phyloP scores from a whole-genome alignment of 306 rosid genomes.

The Abrus pulchellus region DNA sequence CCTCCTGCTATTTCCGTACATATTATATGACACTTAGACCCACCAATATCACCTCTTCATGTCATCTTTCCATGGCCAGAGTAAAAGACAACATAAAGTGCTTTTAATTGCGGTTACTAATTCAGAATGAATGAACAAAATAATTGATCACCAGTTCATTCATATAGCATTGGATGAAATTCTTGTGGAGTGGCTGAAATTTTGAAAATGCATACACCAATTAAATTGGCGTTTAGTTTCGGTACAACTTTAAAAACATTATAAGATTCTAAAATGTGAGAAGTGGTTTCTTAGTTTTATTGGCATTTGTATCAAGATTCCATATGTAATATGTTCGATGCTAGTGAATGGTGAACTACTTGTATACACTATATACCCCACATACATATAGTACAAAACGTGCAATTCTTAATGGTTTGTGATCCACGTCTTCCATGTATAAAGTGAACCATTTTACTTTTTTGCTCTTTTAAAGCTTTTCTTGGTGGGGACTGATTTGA shows the following conservation, averaged over 20 bases:
- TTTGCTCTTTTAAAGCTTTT: constrained; percentile 21
- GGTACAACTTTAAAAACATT: not conserved
- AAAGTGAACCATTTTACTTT: constrained; percentile 36
- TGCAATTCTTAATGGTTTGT: constrained; percentile 14
- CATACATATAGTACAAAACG: not conserved
- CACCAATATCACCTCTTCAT: constrained; percentile 34
- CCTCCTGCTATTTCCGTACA: constrained; percentile 16
- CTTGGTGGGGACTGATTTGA: constrained; percentile 44
- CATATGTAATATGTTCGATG: not conserved
- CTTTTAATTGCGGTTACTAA: not conserved
- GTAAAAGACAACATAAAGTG: not conserved
- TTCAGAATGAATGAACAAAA: not conserved
- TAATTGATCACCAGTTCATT: not conserved
- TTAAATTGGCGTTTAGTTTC: not conserved
- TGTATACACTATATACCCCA: not conserved
- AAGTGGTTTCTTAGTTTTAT: not conserved
- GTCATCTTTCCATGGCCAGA: not conserved
- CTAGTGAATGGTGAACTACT: not conserved
- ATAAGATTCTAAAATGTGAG: not conserved
- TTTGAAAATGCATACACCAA: not conserved
- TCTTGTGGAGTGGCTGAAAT: not conserved
- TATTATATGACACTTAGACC: constrained; percentile 38
- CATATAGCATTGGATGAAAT: not conserved
- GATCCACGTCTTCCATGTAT: constrained; percentile 29
- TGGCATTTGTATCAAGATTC: not conserved